Percentiles rank a stretch among this genome's conserved stretches.
Evolutionary conservation across 2,329 filamentous ascomycete genomes (phyloP).

Genomic region (Rugonectria rugulosa): DNA sequence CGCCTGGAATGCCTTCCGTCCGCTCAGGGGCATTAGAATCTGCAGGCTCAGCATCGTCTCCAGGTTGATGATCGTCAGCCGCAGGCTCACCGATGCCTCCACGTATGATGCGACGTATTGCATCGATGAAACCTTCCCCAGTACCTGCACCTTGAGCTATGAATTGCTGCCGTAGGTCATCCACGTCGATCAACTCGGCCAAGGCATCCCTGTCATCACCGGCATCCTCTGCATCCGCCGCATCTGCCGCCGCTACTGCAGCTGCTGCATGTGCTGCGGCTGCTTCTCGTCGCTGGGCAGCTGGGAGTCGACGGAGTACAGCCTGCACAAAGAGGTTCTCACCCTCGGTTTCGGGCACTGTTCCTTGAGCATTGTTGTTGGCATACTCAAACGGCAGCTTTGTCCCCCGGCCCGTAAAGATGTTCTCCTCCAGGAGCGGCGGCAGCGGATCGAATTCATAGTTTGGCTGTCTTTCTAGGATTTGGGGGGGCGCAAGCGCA

Average conservation of each 20-base stretch:
- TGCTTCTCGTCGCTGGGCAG: too few species aligned
- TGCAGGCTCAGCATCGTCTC: constrained; percentile 1
- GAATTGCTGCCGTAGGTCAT: too few species aligned
- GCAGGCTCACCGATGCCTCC: too few species aligned
- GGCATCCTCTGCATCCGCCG: constrained; percentile 37
- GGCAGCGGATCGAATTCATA: constrained; percentile 85
- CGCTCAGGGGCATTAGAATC: constrained; percentile 19
- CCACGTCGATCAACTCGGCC: constrained; percentile 28
- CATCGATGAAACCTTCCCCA: too few species aligned
- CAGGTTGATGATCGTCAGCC: constrained; percentile 8
- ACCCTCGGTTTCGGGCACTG: too few species aligned
- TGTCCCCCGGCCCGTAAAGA: constrained; percentile 35
- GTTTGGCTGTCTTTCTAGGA: constrained; percentile 71
- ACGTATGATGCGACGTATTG: too few species aligned
- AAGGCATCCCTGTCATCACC: constrained; percentile 39
- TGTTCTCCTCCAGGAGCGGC: constrained; percentile 64
- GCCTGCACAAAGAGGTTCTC: too few species aligned
- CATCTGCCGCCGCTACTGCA: background rate
- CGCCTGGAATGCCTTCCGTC: constrained; percentile 39
- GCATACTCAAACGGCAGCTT: constrained; percentile 30
- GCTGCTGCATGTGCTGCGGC: too few species aligned
- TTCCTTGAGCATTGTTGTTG: too few species aligned
- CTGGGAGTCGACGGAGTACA: too few species aligned
- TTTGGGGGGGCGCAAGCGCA: constrained; percentile 69
- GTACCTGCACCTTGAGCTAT: too few species aligned